Conservation (phyloP, 1,139 yeast species). For the Suhomyces terraborum region DNA sequence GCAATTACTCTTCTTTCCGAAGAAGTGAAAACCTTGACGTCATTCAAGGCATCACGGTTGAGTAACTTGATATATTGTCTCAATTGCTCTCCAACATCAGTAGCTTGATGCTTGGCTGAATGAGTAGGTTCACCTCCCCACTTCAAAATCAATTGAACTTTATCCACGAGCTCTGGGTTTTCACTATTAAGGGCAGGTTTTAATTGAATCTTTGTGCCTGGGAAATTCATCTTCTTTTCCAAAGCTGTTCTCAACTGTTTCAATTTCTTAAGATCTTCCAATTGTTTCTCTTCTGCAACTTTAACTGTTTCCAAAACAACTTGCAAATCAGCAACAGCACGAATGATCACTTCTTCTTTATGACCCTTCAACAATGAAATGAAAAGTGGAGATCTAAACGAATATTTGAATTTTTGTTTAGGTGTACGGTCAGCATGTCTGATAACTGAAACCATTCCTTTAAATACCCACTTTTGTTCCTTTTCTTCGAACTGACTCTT, state of each 20-base stretch:
- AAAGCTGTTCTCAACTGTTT: conserved; percentile 77
- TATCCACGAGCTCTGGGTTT: conserved; percentile 71
- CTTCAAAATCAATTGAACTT: conserved; percentile 91
- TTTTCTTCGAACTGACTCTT: conserved; percentile 65
- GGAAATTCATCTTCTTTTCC: conserved; percentile 84
- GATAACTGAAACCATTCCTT: conserved; percentile 87
- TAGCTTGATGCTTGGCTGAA: conserved; percentile 91
- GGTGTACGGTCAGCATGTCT: conserved; percentile 99
- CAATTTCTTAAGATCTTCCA: conserved; percentile 81
- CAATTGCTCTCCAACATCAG: conserved; percentile 92
- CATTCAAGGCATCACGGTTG: conserved; percentile 80
- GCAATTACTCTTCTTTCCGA: conserved; percentile 94
- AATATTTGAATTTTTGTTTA: conserved; percentile 96
- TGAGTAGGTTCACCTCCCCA: conserved; percentile 99
- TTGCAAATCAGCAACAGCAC: conserved; percentile 83
- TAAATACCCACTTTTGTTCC: conserved; percentile 95
- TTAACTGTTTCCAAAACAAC: conserved; percentile 85
- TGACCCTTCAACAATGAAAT: conserved; percentile 90
- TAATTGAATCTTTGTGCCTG: conserved; percentile 95
- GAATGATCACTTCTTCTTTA: conserved; percentile 90
- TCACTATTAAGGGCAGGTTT: conserved; percentile 79
- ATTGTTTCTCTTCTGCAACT: conserved; percentile 72
- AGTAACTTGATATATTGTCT: conserved; percentile 87
- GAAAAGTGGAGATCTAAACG: conserved; percentile 85
- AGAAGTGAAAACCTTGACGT: conserved; percentile 85